phyloP scores from a whole-genome alignment of 2,329 filamentous ascomycete species.

The Cladosporium sp. region DNA sequence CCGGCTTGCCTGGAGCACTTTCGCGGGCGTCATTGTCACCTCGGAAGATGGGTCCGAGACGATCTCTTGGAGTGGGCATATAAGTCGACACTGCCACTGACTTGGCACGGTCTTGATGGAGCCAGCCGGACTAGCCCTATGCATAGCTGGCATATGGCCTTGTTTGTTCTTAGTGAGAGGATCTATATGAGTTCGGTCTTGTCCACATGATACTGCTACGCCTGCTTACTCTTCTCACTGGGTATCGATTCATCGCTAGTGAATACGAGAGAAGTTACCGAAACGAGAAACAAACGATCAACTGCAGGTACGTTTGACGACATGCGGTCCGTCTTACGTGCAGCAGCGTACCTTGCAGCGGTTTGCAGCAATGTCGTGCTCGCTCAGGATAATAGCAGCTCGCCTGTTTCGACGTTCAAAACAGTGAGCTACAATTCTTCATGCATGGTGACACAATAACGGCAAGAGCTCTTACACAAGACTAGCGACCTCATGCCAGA shows the following conservation, averaged over 20 bases:
- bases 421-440: slow-evolving; percentile 10
- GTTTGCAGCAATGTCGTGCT: neutral
- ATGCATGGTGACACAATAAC: neutral
- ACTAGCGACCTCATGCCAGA: slow-evolving; percentile 28
- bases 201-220: neutral
- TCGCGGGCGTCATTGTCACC: neutral
- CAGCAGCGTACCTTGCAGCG: slow-evolving; percentile 6
- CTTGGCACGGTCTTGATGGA: neutral
- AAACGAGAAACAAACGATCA: neutral
- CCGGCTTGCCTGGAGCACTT: neutral
- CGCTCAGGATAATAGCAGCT: slow-evolving; percentile 11
- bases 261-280: neutral
- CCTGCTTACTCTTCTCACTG: neutral
- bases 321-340: slow-evolving; percentile 9
- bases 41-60: neutral
- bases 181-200: neutral
- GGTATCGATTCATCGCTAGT: neutral
- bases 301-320: neutral
- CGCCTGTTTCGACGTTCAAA: slow-evolving; percentile 3
- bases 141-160: neutral
- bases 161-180: neutral
- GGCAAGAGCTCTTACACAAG: neutral
- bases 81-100: neutral
- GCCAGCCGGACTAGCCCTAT: neutral
- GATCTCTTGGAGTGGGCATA: neutral